A percentile compares a stretch with the other conserved stretches of the same genome.
Conservation (phyloP, 495 filamentous ascomycete genomes). For the Daldinia caldariorum region DNA sequence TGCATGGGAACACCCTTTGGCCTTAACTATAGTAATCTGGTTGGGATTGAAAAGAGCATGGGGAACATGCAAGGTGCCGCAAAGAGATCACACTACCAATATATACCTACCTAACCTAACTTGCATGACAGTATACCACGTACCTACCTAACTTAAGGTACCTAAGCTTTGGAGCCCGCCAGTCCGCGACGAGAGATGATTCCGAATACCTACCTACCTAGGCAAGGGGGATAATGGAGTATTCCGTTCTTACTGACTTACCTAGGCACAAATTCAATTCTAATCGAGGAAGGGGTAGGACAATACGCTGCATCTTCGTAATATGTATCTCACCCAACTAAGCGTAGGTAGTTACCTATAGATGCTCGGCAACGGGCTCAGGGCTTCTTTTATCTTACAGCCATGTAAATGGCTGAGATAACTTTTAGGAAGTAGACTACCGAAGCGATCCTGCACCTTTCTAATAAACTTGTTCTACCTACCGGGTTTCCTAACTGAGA, state of each 20-base stretch:
- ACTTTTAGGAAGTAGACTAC: slow-evolving; percentile 2
- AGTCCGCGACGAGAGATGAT: slow-evolving; percentile 30
- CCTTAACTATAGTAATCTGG: slow-evolving; percentile 38
- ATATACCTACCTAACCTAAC: slow-evolving; percentile 22
- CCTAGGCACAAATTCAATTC: slow-evolving; percentile 9
- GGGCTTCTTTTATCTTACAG: slow-evolving; percentile 14
- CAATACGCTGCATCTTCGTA: slow-evolving; percentile 28
- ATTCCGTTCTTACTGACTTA: slow-evolving; percentile 22
- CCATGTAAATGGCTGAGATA: background rate
- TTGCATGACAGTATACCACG: slow-evolving; percentile 34
- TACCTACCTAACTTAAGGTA: no score
- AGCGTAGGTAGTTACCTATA: no score
- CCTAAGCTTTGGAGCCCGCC: slow-evolving; percentile 14
- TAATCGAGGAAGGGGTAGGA: slow-evolving; percentile 34
- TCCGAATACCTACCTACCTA: slow-evolving; percentile 23
- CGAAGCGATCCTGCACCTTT: slow-evolving; percentile 32
- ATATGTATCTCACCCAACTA: background rate
- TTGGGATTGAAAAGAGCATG: slow-evolving; percentile 39
- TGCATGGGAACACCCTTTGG: slow-evolving; percentile 28
- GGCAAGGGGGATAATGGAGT: slow-evolving; percentile 36
- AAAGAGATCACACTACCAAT: slow-evolving; percentile 43
- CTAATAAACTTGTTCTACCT: slow-evolving; percentile 18
- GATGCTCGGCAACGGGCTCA: slow-evolving; percentile 10
- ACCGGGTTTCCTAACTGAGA: slow-evolving; percentile 41
- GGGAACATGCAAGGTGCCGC: slow-evolving; percentile 46